Evolutionary conservation across 345 rosid genomes (phyloP).

Genomic region (Arabidopsis suecica): DNA sequence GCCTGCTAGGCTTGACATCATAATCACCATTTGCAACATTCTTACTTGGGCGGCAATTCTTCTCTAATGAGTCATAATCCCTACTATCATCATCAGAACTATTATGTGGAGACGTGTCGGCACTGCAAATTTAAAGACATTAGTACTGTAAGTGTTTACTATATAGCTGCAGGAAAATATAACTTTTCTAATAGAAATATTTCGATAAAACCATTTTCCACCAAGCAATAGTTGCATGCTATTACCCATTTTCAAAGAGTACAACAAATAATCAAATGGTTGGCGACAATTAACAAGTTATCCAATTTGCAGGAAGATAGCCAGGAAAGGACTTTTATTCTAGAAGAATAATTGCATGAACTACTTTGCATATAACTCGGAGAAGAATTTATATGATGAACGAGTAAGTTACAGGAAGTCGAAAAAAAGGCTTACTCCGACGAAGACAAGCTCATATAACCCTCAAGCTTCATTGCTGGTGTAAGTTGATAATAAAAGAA

Average conservation of each 20-base stretch:
- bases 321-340: slow-evolving; percentile 7
- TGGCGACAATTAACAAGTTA: slow-evolving; percentile 16
- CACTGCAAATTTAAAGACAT: slow-evolving; percentile 37
- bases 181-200: background rate
- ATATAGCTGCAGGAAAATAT: slow-evolving; percentile 60
- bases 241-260: slow-evolving; percentile 6
- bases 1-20: slow-evolving; percentile 56
- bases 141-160: slow-evolving; percentile 45
- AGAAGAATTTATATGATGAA: slow-evolving; percentile 2
- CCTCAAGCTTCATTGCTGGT: slow-evolving; percentile 66
- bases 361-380: slow-evolving; percentile 5
- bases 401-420: slow-evolving; percentile 4
- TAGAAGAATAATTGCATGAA: slow-evolving; percentile 20
- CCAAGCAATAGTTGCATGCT: slow-evolving; percentile 19
- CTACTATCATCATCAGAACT: slow-evolving; percentile 54
- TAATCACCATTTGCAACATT: slow-evolving; percentile 57
- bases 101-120: slow-evolving; percentile 48
- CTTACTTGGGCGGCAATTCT: slow-evolving; percentile 50
- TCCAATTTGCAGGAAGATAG: slow-evolving; percentile 20
- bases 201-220: background rate
- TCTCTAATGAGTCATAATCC: slow-evolving; percentile 53
- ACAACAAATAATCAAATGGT: background rate
- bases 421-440: slow-evolving; percentile 63
- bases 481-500: slow-evolving; percentile 86
- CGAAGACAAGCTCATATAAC: slow-evolving; percentile 49